Percentiles rank a stretch among this genome's conserved stretches.
Conservation (phyloP, 2,329 filamentous ascomycete species). For the Cryphonectria parasitica region DNA sequence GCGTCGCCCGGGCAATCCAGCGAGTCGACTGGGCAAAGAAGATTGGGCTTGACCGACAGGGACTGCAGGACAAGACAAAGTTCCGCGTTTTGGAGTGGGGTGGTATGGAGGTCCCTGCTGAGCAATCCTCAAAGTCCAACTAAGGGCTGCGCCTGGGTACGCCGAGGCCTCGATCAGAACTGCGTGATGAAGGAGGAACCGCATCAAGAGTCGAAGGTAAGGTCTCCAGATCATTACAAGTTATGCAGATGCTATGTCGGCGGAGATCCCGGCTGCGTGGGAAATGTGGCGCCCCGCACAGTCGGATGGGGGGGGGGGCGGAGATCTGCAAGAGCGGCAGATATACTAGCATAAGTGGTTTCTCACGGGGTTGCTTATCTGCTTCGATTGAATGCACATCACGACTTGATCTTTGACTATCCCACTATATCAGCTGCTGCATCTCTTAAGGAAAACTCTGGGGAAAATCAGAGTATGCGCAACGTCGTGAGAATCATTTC, state of each 20-base stretch:
- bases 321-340: neutral
- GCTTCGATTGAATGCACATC: neutral
- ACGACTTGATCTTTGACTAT: neutral
- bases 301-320: neutral
- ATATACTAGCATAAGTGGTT: neutral
- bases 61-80: neutral
- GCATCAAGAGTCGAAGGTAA: neutral
- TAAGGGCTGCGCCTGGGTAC: neutral
- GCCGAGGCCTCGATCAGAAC: neutral
- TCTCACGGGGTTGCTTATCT: neutral
- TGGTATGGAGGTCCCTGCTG: slow-evolving; percentile 1
- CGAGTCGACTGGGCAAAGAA: slow-evolving; percentile 3
- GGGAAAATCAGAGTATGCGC: neutral
- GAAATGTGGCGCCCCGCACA: neutral
- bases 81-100: slow-evolving; percentile 11
- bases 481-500: neutral
- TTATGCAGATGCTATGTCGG: neutral
- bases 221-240: neutral
- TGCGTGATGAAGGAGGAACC: neutral
- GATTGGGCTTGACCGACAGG: neutral
- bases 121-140: neutral
- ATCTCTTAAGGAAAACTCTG: neutral
- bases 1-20: neutral
- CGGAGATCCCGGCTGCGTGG: neutral
- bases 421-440: neutral